Evolutionary conservation across 805 yeast species (phyloP).

Genomic region (Barnettozyma botsteinii): DNA sequence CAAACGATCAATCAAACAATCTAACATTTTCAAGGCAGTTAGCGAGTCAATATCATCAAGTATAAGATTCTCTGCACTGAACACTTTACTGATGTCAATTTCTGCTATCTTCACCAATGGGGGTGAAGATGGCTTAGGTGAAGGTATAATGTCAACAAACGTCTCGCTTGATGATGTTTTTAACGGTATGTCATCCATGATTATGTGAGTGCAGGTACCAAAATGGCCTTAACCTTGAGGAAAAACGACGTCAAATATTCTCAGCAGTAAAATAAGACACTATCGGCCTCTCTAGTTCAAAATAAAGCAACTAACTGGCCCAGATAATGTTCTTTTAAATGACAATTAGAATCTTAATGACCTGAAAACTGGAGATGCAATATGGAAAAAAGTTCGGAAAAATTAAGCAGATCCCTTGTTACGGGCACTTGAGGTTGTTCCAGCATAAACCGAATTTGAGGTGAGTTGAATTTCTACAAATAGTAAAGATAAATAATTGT

Average conservation of each 20-base stretch:
- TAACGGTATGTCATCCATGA: slow-evolving; percentile 8
- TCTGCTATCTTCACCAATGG: slow-evolving; percentile 7
- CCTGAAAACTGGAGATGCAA: not conserved
- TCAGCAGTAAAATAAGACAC: too few species aligned
- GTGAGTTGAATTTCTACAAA: too few species aligned
- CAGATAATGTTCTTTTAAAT: too few species aligned
- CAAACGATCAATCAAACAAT: slow-evolving; percentile 3
- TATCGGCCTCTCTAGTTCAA: too few species aligned
- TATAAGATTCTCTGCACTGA: not conserved
- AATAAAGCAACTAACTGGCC: too few species aligned
- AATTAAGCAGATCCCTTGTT: not conserved
- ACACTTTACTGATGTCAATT: slow-evolving; percentile 9
- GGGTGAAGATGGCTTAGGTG: slow-evolving; percentile 10
- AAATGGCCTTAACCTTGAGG: too few species aligned
- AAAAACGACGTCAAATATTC: too few species aligned
- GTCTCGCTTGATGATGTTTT: slow-evolving; percentile 3
- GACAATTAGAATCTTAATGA: too few species aligned
- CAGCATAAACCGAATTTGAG: too few species aligned
- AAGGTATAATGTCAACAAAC: slow-evolving; percentile 3
- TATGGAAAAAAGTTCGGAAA: slow-evolving; percentile 1
- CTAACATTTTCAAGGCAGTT: slow-evolving; percentile 10
- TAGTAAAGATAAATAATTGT: not conserved
- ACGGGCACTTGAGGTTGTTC: too few species aligned
- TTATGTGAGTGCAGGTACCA: too few species aligned
- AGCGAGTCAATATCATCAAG: slow-evolving; percentile 7